Evolutionary conservation across 2,329 filamentous ascomycete species (phyloP).

Genomic region (Fusarium setosum): DNA sequence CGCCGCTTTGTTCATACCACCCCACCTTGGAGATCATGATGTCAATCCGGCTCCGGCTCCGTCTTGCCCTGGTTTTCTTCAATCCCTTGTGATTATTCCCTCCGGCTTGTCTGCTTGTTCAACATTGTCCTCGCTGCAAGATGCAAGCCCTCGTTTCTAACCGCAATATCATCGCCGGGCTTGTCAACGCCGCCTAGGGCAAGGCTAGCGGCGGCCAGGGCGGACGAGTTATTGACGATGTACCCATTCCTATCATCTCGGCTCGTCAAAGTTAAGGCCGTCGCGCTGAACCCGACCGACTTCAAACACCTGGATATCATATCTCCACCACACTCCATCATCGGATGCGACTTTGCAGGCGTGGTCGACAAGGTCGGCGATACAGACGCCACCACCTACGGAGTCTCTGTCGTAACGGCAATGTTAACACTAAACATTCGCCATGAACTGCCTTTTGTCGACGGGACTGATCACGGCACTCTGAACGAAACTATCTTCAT

Average conservation of each 20-base stretch:
- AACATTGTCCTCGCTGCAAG: too few relatives aligned
- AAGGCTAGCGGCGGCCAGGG: not conserved
- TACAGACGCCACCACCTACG: conserved; percentile 39
- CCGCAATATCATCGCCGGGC: not conserved
- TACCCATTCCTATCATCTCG: conserved; percentile 12
- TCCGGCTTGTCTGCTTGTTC: too few relatives aligned
- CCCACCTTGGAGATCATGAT: too few relatives aligned
- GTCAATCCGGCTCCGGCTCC: too few relatives aligned
- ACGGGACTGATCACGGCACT: not conserved
- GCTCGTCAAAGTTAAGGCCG: conserved; percentile 43
- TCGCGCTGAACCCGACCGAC: conserved; percentile 49
- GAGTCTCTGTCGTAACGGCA: conserved; percentile 40
- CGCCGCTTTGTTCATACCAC: too few relatives aligned
- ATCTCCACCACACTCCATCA: conserved; percentile 42
- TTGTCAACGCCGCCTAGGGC: not conserved
- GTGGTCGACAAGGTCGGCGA: conserved; percentile 46
- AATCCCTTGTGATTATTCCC: too few relatives aligned
- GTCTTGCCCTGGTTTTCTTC: too few relatives aligned
- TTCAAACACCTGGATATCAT: conserved; percentile 44
- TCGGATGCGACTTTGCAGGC: conserved; percentile 48
- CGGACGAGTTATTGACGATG: not conserved
- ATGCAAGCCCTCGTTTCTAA: conserved; percentile 1
- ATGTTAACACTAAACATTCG: conserved; percentile 38
- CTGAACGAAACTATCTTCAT: conserved; percentile 50
- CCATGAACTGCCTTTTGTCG: conserved; percentile 35